Conservation (phyloP, 306 rosid genomes). For the Trifolium subterraneum region DNA sequence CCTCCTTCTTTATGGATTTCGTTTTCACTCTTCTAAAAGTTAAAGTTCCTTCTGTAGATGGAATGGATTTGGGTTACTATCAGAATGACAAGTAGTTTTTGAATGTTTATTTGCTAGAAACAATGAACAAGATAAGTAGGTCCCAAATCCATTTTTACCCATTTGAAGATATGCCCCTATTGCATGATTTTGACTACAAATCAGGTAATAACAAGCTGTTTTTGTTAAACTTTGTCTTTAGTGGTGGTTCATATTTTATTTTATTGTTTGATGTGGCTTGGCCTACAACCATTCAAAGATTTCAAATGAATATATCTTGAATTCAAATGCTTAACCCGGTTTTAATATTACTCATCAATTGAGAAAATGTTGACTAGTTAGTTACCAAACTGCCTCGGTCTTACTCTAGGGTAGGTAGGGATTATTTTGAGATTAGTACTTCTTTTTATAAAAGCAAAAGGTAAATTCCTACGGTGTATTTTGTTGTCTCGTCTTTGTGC, state of each 20-base stretch:
- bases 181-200: slow-evolving; percentile 26
- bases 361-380: no score
- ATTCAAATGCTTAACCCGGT: no score
- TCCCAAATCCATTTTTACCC: slow-evolving; percentile 41
- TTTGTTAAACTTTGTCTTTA: slow-evolving; percentile 42
- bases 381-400: no score
- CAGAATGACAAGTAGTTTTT: slow-evolving; percentile 34
- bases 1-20: not conserved
- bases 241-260: slow-evolving; percentile 12
- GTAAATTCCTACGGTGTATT: no score
- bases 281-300: no score
- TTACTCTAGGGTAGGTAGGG: no score
- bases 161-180: slow-evolving; percentile 10
- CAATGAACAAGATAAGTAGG: slow-evolving; percentile 45
- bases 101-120: slow-evolving; percentile 36
- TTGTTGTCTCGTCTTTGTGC: no score
- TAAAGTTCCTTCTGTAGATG: slow-evolving; percentile 30
- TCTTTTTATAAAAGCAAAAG: no score
- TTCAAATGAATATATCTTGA: no score
- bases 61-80: slow-evolving; percentile 3
- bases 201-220: slow-evolving; percentile 26
- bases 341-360: no score
- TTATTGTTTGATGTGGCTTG: not conserved
- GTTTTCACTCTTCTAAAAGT: slow-evolving; percentile 33
- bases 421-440: no score